These are phyloP conservation scores for Penicillium daleae DNA, from an alignment of 495 filamentous ascomycete species.

Conservation along the genomic window DNA sequence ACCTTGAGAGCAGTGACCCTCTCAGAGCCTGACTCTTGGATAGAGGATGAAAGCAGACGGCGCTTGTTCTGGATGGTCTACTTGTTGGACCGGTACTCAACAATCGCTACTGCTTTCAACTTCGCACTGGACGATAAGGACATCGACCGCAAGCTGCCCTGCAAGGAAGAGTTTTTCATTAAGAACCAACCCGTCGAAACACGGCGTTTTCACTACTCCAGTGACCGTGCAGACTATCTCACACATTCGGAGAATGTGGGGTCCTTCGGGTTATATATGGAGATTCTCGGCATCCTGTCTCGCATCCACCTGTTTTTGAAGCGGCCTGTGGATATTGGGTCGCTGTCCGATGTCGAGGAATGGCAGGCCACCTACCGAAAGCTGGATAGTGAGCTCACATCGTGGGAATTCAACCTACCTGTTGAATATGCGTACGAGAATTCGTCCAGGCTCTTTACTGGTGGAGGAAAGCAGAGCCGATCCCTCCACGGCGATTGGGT, in stretches of 20 bases:
- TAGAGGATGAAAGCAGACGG: conserved; percentile 83
- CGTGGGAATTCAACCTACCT: conserved; percentile 83
- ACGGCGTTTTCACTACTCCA: conserved; percentile 69
- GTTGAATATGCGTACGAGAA: conserved; percentile 73
- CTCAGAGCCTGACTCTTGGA: conserved; percentile 79
- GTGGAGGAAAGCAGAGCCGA: conserved; percentile 61
- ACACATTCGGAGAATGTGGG: conserved; percentile 81
- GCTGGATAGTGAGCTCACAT: conserved; percentile 73
- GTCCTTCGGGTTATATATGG: conserved; percentile 82
- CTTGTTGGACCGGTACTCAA: conserved; percentile 84
- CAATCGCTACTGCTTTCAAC: conserved; percentile 85
- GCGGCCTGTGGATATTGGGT: conserved; percentile 83
- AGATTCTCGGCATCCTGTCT: conserved; percentile 82
- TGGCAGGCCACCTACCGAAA: conserved; percentile 88
- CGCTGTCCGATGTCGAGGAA: conserved; percentile 79
- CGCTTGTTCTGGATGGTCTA: conserved; percentile 94
- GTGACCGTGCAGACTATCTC: conserved; percentile 59
- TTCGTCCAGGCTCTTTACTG: conserved; percentile 71
- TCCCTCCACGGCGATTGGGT: conserved; percentile 80
- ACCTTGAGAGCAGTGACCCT: conserved; percentile 80
- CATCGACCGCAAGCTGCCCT: conserved; percentile 84
- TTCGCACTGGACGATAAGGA: conserved; percentile 86
- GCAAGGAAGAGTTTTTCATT: conserved; percentile 81
- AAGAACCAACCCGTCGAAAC: conserved; percentile 84
- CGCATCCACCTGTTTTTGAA: conserved; percentile 85